Evolutionary conservation across 768 basidiomycete genomes (phyloP).

Genomic region (Suillus occidentalis): DNA sequence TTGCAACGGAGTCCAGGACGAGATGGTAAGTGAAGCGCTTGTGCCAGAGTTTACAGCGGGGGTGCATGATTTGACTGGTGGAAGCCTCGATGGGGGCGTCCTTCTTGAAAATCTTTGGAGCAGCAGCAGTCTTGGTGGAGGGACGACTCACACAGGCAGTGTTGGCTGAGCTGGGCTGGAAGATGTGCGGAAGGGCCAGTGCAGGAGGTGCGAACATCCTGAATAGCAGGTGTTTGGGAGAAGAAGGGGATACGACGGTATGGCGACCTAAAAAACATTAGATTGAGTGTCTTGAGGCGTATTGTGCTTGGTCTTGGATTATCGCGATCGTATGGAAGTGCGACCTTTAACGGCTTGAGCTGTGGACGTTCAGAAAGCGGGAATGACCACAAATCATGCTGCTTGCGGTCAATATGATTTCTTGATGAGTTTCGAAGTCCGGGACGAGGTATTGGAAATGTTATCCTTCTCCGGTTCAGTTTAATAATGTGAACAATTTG

Average conservation of each 20-base stretch:
- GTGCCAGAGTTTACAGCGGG: slow-evolving; percentile 16
- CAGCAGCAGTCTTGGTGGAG: neutral
- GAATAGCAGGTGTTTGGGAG: slow-evolving; percentile 22
- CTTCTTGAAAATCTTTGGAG: neutral
- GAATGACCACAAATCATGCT: neutral
- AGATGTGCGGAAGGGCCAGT: slow-evolving; percentile 7
- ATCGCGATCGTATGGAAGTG: neutral
- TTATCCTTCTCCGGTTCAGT: neutral
- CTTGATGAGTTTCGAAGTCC: neutral
- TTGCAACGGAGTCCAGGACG: slow-evolving; percentile 7
- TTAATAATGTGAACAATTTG: neutral
- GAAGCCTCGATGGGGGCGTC: neutral
- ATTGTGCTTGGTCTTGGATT: neutral
- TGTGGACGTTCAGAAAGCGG: neutral
- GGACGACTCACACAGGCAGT: neutral
- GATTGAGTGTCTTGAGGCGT: slow-evolving; percentile 1
- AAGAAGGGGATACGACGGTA: slow-evolving; percentile 15
- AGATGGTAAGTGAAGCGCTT: slow-evolving; percentile 19
- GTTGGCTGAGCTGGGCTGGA: neutral
- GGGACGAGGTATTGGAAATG: neutral
- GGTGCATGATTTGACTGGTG: neutral
- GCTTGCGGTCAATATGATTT: neutral
- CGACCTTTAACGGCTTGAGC: neutral
- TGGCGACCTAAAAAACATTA: neutral
- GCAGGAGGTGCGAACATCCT: slow-evolving; percentile 20